Evolutionary conservation across 306 rosid species (phyloP).

Genomic region (Datisca glomerata): DNA sequence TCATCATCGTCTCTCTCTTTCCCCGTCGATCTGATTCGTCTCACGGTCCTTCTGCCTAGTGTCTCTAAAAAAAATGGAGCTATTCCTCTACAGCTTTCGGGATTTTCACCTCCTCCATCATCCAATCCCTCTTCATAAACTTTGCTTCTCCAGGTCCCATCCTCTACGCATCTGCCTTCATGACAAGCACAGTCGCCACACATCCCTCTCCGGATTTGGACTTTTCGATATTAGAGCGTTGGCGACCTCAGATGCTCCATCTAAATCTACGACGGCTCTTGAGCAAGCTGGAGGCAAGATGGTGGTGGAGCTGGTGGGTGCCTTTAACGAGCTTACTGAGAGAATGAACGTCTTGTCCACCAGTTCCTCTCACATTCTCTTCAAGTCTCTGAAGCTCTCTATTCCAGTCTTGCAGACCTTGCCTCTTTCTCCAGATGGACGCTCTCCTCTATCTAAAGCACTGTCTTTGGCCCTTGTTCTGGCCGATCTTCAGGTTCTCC

Average conservation of each 20-base stretch:
- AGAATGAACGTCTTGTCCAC: conserved; percentile 47
- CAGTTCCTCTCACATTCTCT: conserved; percentile 51
- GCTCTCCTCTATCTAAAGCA: conserved; percentile 71
- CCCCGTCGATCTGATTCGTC: no score
- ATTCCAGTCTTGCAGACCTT: conserved; percentile 50
- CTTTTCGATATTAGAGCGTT: conserved; percentile 5
- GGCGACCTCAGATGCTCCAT: conserved; percentile 2
- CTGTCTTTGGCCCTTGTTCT: conserved; percentile 64
- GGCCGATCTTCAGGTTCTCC: conserved; percentile 60
- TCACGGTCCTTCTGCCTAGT: no score
- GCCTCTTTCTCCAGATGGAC: conserved; percentile 58
- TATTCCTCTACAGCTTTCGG: no score
- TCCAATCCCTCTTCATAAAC: no score
- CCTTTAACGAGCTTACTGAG: conserved; percentile 66
- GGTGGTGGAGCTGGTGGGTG: conserved; percentile 90
- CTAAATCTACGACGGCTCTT: conserved; percentile 10
- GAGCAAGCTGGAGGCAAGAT: conserved; percentile 63
- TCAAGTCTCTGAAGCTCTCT: conserved; percentile 72
- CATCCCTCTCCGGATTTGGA: neutral
- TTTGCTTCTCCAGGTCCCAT: no score
- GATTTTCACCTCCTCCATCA: no score
- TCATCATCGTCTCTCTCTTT: no score
- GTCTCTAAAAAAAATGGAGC: no score
- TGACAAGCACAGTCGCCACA: neutral
- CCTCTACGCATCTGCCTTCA: no score